Base-by-base conservation (phyloP, 306 rosid genomes). In the Canavalia ensiformis region DNA sequence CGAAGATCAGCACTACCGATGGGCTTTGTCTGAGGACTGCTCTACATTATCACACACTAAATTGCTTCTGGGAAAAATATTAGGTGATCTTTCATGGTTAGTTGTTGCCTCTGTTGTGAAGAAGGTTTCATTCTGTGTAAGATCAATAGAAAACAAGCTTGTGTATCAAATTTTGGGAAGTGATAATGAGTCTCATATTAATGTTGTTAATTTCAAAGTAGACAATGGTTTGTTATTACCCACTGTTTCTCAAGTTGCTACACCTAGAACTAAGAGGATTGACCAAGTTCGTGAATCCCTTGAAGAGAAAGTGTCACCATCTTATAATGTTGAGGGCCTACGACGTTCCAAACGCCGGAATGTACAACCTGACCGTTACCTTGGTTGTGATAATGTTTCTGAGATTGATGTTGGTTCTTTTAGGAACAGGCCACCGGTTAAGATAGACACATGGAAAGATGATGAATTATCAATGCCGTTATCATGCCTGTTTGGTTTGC, bases 301-400 rank as follows among this genome's bases (percentile, higher is more conserved):
- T 57, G 92, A 74, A 70, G 87, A 72, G 49, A 78, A 68, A 82
- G 78, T 35, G 1, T 83, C 83, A 2, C 77, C 84, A n/a, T 60
- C 77, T 57, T 83, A 84, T 68, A 85, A 75, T 68, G 70, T 77
- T 62, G 75, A 76, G 34, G 92, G 86, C 49, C 79, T 95, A 74
- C 83, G 99, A 8, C 99, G 99, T 46, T 95, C 99, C 76, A 91
- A 95, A 74, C 97, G 99, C 33, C 85, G 95, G 39, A 86, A 89
- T 73, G 74, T 93, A 5, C 97, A 91, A 50, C 99, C 99, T 6
- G 97, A 91, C 58, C 95, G 99, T 28, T 95, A 91, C 84, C 78
- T 92, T 79, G 99, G 93, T 31, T 89, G 88, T 66, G 88, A 86
- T 68, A 60, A 54, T 71, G 81, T 77, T 25, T 57, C 88, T n/a